Base-by-base conservation (phyloP, 139 green algal genomes). In the Ettlia oleoabundans region DNA sequence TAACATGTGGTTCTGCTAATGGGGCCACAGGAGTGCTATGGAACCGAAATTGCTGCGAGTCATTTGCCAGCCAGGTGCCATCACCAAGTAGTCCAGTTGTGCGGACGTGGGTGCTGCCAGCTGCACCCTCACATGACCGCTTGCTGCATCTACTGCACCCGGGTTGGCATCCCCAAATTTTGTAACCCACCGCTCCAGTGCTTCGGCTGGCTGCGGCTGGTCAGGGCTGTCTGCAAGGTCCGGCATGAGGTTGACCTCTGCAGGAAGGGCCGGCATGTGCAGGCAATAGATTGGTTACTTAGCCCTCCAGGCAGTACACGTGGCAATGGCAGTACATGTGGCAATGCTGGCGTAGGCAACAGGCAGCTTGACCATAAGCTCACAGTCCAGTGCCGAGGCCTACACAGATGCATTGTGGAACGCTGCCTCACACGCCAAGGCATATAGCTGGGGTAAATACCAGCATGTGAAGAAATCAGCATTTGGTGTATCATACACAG, bases 11-110 rank as follows among this genome's bases (percentile, higher is more conserved):
- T n/a, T n/a, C n/a, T n/a, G n/a, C n/a, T n/a, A n/a, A n/a, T n/a
- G 47, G 13, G 55, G 15, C 64, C 67, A 22, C 42, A 76, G 69
- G 26, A 76, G 69, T 9, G 69, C 69, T 8, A 76, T 62, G 7
- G 69, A 76, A 15, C 69, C 69, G n/a, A 61, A 41, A 42, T 63
- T 63, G 42, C 40, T 63, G 69, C 69, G 69, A 8, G 69, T 76
- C 69, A 76, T 76, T 42, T 76, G 69, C 69, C 69, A 76, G 18
- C 42, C 69, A 33, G 69, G 69, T 26, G 42, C 37, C 69, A 76
- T 76, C 22, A 76, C 69, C 41, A 76, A 42, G 28, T 63, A 62
- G 69, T 76, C 69, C 21, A 76, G 69, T 2, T 28, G 9, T 40
- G 69, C 42, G 18, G 41, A 41, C 41, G 69, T 42, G 42, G 69